Evolutionary conservation across 345 rosid genomes (phyloP), one percentile per base, ranked within the genome.

Genomic region (Syzygium aqueum): DNA sequence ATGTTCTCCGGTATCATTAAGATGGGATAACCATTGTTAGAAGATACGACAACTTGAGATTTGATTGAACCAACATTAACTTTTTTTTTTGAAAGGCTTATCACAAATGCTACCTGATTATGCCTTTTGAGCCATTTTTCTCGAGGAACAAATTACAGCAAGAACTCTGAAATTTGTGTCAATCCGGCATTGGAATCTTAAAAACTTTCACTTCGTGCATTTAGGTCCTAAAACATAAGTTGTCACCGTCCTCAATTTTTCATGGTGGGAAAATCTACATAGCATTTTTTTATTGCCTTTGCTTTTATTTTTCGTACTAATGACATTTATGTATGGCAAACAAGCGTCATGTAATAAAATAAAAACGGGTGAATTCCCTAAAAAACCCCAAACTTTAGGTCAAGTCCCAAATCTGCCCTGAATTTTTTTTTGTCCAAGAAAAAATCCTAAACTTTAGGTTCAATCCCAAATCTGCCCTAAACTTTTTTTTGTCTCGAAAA

Each of bases 1-100:
- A n/a, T 1, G 4, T 61, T 61, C 17, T 4, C 53, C 0, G 0
- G 9, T n/a, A 1, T n/a, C 37, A n/a, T 61, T 3, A 0, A 61
- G 73, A 61, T 61, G 33, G 4, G 37, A n/a, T n/a, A 30, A n/a
- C 0, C 67, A n/a, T 13, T n/a, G 2, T n/a, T 61, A 61, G 27
- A 61, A 16, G 33, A n/a, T 12, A 8, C 27, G 73, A 61, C n/a
- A 61, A 61, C 15, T n/a, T 61, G 33, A 61, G 30, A 61, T 61
- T 2, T 61, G 0, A 8, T 27, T 61, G 4, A 61, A 61, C 13
- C 33, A 1, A 27, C n/a, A 27, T 7, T 30, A n/a, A 2, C 43
- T 40, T 40, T 40, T 40, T 61, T n/a, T 61, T 61, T 61, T n/a
- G 7, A 27, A 1, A 27, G 73, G 73, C 33, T 61, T 0, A 16